Conservation (phyloP, 73 alveolate species). For the Paramecium primaurelia region DNA sequence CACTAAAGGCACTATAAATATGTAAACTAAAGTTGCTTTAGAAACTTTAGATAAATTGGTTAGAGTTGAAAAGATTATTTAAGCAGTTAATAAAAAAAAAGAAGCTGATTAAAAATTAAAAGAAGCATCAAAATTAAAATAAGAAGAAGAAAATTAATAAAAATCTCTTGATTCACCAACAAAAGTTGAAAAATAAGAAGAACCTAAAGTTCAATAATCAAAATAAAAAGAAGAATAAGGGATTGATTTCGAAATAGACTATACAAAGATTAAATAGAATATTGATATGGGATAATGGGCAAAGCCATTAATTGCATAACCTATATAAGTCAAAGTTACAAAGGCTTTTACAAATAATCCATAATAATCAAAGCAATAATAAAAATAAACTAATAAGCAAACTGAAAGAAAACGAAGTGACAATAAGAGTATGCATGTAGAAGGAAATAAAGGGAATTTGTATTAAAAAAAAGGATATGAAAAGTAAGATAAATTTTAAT, state of each 20-base stretch:
- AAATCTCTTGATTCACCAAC: background rate
- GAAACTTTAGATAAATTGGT: slow-evolving; percentile 41
- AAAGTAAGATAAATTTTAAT: background rate
- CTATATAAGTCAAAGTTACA: background rate
- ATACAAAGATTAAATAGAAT: background rate
- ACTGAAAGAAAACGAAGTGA: slow-evolving; percentile 16
- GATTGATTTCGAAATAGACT: slow-evolving; percentile 1
- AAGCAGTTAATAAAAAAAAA: background rate
- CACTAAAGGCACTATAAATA: background rate
- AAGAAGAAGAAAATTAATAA: background rate
- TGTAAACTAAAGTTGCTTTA: slow-evolving; percentile 41
- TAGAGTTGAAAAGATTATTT: slow-evolving; percentile 17
- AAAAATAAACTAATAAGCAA: background rate
- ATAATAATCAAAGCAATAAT: background rate
- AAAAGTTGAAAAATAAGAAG: background rate
- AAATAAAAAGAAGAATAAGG: background rate
- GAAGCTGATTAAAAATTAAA: background rate
- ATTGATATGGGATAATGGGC: slow-evolving; percentile 4
- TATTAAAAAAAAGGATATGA: slow-evolving; percentile 36
- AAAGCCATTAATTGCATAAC: slow-evolving; percentile 10
- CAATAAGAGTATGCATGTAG: slow-evolving; percentile 44
- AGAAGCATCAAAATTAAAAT: background rate
- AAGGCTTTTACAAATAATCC: background rate
- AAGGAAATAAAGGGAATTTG: slow-evolving; percentile 36
- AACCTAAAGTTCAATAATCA: background rate